These are phyloP conservation scores for Mallotus repandus DNA, from an alignment of 441 rosid species.

Conservation along the genomic window DNA sequence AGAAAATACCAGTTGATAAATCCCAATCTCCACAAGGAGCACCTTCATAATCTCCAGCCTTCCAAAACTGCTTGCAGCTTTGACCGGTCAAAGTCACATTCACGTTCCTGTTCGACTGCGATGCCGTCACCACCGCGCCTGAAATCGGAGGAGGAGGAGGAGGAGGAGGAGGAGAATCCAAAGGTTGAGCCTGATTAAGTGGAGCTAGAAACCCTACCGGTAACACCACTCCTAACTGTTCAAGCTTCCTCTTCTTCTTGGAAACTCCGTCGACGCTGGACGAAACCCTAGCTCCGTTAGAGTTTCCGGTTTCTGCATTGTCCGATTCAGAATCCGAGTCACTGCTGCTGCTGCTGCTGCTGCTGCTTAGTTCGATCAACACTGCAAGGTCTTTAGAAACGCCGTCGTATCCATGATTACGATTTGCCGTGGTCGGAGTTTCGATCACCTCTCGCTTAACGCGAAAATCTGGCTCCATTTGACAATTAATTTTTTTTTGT, in stretches of 20 bases:
- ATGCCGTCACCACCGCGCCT: constrained; percentile 11
- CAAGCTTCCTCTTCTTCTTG: constrained; percentile 34
- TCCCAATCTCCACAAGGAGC: constrained; percentile 51
- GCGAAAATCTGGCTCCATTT: constrained; percentile 22
- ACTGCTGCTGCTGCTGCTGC: constrained; percentile 40
- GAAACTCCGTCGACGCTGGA: constrained; percentile 8
- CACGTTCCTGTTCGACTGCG: not conserved
- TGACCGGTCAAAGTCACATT: constrained; percentile 18
- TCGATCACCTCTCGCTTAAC: constrained; percentile 44
- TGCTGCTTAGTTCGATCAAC: constrained; percentile 45
- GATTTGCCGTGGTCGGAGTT: not conserved
- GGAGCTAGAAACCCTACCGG: constrained; percentile 47
- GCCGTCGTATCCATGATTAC: constrained; percentile 9
- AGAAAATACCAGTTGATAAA: constrained; percentile 38
- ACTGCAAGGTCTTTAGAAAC: constrained; percentile 19
- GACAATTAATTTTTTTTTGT: no score
- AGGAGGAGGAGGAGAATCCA: not conserved
- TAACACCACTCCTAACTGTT: constrained; percentile 31
- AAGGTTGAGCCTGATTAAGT: constrained; percentile 9
- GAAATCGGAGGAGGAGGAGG: not conserved
- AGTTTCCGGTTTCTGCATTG: not conserved
- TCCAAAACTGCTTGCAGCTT: constrained; percentile 77
- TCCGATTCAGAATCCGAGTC: constrained; percentile 42
- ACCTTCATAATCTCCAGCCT: constrained; percentile 89
- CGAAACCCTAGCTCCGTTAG: constrained; percentile 23